Conservation (phyloP, 306 rosid species). For the Medicago ruthenica region DNA sequence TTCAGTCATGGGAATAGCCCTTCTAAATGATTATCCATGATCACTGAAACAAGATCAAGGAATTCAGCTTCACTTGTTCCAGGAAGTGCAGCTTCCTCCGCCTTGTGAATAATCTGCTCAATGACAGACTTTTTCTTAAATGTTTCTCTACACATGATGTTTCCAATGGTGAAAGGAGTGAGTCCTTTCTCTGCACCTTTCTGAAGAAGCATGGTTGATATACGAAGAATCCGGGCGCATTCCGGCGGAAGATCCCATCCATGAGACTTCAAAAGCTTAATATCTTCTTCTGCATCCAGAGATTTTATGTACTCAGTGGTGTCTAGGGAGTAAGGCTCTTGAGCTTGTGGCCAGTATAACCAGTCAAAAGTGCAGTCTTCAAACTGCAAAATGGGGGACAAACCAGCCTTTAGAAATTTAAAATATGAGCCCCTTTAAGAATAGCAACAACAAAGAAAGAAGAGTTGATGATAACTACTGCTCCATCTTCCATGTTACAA, state of each 20-base stretch:
- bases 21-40: conserved; percentile 60
- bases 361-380: conserved; percentile 85
- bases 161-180: conserved; percentile 66
- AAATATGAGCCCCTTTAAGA: background rate
- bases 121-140: conserved; percentile 58
- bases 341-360: conserved; percentile 81
- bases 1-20: conserved; percentile 41
- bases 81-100: conserved; percentile 53
- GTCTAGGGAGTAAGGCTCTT: conserved; percentile 59
- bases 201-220: conserved; percentile 74
- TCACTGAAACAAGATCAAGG: conserved; percentile 55
- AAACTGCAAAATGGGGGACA: conserved; percentile 48
- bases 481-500: background rate
- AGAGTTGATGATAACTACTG: conserved; percentile 9
- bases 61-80: conserved; percentile 59
- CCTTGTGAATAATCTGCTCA: conserved; percentile 65
- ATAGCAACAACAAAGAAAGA: background rate
- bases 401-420: background rate
- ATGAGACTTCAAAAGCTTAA: conserved; percentile 63
- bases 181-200: conserved; percentile 71
- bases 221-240: conserved; percentile 54
- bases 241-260: conserved; percentile 69
- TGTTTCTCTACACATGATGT: conserved; percentile 69
- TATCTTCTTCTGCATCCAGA: conserved; percentile 63
- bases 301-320: conserved; percentile 63